Evolutionary conservation across 805 yeast genomes (phyloP), one percentile per base, ranked within the genome.

Genomic region (Pichia scutulata): DNA sequence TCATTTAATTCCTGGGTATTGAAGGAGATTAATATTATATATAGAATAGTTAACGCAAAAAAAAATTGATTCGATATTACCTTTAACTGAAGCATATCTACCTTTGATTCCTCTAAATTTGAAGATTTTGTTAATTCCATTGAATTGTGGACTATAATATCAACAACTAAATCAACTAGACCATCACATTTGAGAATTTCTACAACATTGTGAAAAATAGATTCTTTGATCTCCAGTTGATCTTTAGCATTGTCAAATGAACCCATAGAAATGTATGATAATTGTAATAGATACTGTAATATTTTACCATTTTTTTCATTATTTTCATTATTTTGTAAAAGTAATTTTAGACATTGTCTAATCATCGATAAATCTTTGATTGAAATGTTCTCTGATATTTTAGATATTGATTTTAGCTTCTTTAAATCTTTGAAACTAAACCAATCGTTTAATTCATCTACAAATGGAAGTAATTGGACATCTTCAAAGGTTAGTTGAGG

Each of bases 401-500:
- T 39, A 2, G 48, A 41, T 9, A 65, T 44, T 13, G 54, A 36
- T 13, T 50, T 51, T 49, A 68, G 24, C 12, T 56, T 54, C 33
- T 53, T 56, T 25, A 70, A 50, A 46, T 70, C 73, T 25, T 54
- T 56, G 41, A 41, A 53, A 24, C 62, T 58, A 47, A 70, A 70
- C 74, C 74, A 70, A 44, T 70, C 73, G 45, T 63, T 61, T 16
- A 66, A 46, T 54, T 81, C 85, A 1, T 62, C 61, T 14, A 53
- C 52, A 18, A 77, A 60, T 1, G 60, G 51, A 13, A 69, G 65
- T 1, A 60, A 57, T 46, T 76, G 79, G 5, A 60, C 44, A 51
- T 69, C 70, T 4, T 65, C 59, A 65, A 76, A 82, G 7, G 71
- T 64, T 7, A 81, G 60, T 25, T 68, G 70, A 0, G 82, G 79